These are phyloP conservation scores for Tulasnella sp. DNA, from an alignment of 768 basidiomycete genomes.

Conservation along the genomic window DNA sequence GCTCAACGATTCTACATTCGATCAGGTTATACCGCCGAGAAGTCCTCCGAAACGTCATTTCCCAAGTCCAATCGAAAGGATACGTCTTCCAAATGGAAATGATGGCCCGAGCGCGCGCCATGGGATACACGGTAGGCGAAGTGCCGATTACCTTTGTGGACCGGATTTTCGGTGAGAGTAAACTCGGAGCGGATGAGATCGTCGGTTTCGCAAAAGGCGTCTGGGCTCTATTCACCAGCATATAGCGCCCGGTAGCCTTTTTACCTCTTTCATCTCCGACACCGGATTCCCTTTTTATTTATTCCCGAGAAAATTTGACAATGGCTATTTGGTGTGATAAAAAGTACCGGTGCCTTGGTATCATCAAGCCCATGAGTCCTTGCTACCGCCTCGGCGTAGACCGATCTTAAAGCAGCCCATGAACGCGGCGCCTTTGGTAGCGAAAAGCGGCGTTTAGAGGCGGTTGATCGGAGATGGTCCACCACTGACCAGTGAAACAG, in stretches of 20 bases:
- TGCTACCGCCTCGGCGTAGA: too few relatives aligned
- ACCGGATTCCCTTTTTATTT: neutral
- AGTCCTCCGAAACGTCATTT: slow-evolving; percentile 74
- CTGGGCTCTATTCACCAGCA: slow-evolving; percentile 61
- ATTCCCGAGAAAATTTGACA: neutral
- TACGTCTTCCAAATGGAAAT: slow-evolving; percentile 99
- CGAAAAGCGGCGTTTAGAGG: neutral
- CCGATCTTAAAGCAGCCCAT: too few relatives aligned
- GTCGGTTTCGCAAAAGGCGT: slow-evolving; percentile 82
- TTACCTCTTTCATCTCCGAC: neutral
- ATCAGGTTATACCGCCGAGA: slow-evolving; percentile 61
- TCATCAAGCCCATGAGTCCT: too few relatives aligned
- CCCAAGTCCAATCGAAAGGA: slow-evolving; percentile 72
- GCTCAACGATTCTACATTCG: neutral
- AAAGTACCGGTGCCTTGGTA: too few relatives aligned
- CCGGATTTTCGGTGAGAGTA: slow-evolving; percentile 87
- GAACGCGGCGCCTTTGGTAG: neutral
- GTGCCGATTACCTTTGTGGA: slow-evolving; percentile 93
- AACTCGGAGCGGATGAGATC: slow-evolving; percentile 78
- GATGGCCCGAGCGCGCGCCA: slow-evolving; percentile 79
- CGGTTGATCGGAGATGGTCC: neutral
- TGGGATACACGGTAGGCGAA: slow-evolving; percentile 81
- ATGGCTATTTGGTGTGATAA: neutral
- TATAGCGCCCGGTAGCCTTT: slow-evolving; percentile 28
- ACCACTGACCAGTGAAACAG: neutral